Base-by-base conservation (phyloP, 169 alveolate genomes). In the Babesia divergens region DNA sequence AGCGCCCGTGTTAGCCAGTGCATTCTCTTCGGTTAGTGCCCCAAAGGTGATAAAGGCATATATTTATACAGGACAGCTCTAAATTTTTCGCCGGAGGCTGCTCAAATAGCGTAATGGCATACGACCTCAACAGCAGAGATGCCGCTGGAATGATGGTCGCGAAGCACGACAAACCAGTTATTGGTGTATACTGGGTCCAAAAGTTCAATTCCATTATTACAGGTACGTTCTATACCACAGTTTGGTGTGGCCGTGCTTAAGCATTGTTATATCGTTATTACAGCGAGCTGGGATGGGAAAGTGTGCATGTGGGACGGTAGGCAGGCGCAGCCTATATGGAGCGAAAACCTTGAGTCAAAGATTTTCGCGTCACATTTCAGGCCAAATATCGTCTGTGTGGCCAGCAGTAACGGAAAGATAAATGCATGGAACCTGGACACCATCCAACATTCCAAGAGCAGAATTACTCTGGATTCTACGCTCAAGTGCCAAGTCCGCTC, bases 21-120 rank as follows among this genome's bases (percentile, higher is more conserved):
- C 69, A 4, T 80, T 80, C 58, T 38, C 88, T 4, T 13, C 43
- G 6, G 88, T 72, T 26, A 43, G 81, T 28, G 22, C 28, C 24
- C n/a, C n/a, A 37, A 51, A 31, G 20, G 6, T 6, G 31, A 14
- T 42, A 20, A 6, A 5, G 14, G 14, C 18, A 13, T 16, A 47
- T 52, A 43, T 5, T 52, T 55, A 3, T 32, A 43, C 14, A 70
- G 83, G 84, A 80, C 28, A 37, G 34, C 42, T 11, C 76, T 24
- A 69, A 64, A 54, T 58, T 80, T n/a, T 80, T 80, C 51, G 86
- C 71, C 20, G 88, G 88, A 13, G 82, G 83, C 0, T 80, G 88
- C 55, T 34, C 13, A 42, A 80, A 80, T 35, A 68, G 50, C 29
- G 83, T 68, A 28, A 50, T 60, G 76, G 76, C 84, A 11, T 80